Conservation (phyloP, 2,329 filamentous ascomycete species). For the Ophiocordyceps camponoti-floridani region DNA sequence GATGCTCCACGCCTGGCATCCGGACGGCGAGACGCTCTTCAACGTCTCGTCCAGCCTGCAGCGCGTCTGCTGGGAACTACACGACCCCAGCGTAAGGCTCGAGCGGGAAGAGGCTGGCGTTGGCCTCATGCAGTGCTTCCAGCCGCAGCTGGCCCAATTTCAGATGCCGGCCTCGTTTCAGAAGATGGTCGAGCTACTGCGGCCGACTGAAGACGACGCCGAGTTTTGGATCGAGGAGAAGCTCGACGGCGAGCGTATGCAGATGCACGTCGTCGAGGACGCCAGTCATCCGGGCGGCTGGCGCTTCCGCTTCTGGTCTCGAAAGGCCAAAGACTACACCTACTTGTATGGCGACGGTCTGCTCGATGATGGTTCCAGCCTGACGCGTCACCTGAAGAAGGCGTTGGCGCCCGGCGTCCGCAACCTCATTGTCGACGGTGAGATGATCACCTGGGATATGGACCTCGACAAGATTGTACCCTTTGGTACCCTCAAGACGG, state of each 20-base stretch:
- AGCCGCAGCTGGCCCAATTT: conserved; percentile 87
- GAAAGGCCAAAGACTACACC: conserved; percentile 91
- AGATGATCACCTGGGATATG: conserved; percentile 98
- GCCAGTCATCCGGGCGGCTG: conserved; percentile 47
- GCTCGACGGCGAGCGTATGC: conserved; percentile 90
- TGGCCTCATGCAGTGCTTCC: conserved; percentile 82
- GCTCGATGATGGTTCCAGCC: conserved; percentile 52
- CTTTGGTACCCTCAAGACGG: conserved; percentile 88
- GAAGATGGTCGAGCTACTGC: conserved; percentile 54
- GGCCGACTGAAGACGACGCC: conserved; percentile 47
- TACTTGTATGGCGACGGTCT: conserved; percentile 76
- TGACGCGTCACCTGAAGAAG: conserved; percentile 62
- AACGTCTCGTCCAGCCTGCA: conserved; percentile 81
- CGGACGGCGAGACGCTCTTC: conserved; percentile 60
- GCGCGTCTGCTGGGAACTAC: conserved; percentile 86
- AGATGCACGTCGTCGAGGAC: conserved; percentile 78
- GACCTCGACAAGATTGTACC: conserved; percentile 66
- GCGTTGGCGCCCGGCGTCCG: conserved; percentile 64
- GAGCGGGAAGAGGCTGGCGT: conserved; percentile 61
- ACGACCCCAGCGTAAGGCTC: conserved; percentile 53
- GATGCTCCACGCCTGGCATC: conserved; percentile 68
- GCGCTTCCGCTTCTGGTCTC: conserved; percentile 77
- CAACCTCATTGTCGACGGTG: conserved; percentile 84
- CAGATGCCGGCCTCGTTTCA: conserved; percentile 64
- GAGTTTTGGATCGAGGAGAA: conserved; percentile 98